Conservation (phyloP, 2,329 filamentous ascomycete species). For the Plectosphaerella sp. region DNA sequence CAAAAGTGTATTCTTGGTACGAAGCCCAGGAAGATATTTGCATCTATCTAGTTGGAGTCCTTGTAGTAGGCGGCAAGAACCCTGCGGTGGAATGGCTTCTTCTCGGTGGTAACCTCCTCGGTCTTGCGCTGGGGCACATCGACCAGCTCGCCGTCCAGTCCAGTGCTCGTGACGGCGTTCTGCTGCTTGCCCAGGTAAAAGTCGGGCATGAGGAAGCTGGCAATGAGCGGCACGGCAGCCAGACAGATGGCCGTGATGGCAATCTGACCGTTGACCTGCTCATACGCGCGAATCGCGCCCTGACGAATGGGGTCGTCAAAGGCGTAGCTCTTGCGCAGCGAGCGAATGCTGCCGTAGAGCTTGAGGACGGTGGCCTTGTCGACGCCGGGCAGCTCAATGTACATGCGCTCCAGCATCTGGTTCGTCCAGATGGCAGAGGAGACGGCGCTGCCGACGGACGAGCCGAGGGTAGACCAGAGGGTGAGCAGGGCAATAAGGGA, state of each 20-base stretch:
- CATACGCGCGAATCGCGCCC: conserved; percentile 30
- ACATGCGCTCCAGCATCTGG: conserved; percentile 28
- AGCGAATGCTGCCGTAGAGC: conserved; percentile 29
- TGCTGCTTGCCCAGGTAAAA: conserved; percentile 30
- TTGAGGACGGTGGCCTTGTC: conserved; percentile 16
- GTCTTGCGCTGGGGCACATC: conserved; percentile 14
- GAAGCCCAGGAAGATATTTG: too few species aligned
- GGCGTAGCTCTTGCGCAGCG: conserved; percentile 23
- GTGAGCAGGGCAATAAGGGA: conserved; percentile 30
- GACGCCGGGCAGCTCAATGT: conserved; percentile 21
- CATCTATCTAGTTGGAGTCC: not conserved
- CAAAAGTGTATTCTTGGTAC: too few species aligned
- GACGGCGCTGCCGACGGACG: conserved; percentile 31
- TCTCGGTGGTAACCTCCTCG: not conserved
- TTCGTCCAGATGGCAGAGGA: conserved; percentile 32
- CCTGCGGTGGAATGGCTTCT: conserved; percentile 5
- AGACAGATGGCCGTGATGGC: conserved; percentile 23
- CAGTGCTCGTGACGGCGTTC: conserved; percentile 26
- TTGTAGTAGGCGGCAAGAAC: conserved; percentile 8
- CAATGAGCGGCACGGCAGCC: conserved; percentile 24
- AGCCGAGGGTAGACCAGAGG: conserved; percentile 33
- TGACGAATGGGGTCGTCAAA: conserved; percentile 28
- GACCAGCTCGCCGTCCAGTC: conserved; percentile 22
- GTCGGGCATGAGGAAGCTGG: conserved; percentile 35
- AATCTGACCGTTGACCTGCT: conserved; percentile 28